These are phyloP conservation scores for Kodamaea sp. DNA, from an alignment of 1,139 yeast species.

Conservation along the genomic window DNA sequence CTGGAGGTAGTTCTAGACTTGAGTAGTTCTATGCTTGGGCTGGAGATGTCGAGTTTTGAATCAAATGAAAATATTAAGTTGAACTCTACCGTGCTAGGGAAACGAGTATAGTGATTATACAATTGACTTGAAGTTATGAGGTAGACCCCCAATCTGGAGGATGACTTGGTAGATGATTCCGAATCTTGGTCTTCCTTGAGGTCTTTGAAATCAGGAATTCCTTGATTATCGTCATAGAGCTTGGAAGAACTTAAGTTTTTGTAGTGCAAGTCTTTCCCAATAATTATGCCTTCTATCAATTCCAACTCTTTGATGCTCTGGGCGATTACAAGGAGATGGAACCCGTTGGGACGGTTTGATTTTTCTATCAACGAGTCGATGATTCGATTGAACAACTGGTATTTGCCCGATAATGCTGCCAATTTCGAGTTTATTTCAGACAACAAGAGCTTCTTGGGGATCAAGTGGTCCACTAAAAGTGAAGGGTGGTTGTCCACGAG, in stretches of 20 bases:
- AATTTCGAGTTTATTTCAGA: constrained; percentile 64
- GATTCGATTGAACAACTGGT: constrained; percentile 53
- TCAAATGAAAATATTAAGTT: constrained; percentile 63
- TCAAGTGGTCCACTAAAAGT: constrained; percentile 69
- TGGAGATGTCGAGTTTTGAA: constrained; percentile 44
- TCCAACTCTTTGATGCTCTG: constrained; percentile 68
- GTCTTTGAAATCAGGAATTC: constrained; percentile 10
- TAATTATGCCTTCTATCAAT: constrained; percentile 62
- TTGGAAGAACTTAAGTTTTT: constrained; percentile 63
- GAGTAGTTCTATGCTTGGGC: constrained; percentile 42
- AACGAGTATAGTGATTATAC: constrained; percentile 32
- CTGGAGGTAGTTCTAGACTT: constrained; percentile 19
- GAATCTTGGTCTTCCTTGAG: constrained; percentile 1
- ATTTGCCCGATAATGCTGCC: constrained; percentile 58
- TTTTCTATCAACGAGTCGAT: constrained; percentile 34
- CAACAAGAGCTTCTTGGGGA: constrained; percentile 64
- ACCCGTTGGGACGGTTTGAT: constrained; percentile 5
- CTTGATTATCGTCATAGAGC: constrained; percentile 45
- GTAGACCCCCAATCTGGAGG: constrained; percentile 23
- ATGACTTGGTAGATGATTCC: constrained; percentile 3
- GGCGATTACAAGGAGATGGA: constrained; percentile 55
- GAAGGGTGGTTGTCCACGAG: constrained; percentile 65
- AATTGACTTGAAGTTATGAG: constrained; percentile 44
- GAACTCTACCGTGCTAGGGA: constrained; percentile 29
- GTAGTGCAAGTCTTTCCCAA: constrained; percentile 61